A percentile compares a stretch with the other conserved stretches of the same genome.
phyloP scores from a whole-genome alignment of 2,329 filamentous ascomycete genomes.

The Ophiocordyceps robertsii region DNA sequence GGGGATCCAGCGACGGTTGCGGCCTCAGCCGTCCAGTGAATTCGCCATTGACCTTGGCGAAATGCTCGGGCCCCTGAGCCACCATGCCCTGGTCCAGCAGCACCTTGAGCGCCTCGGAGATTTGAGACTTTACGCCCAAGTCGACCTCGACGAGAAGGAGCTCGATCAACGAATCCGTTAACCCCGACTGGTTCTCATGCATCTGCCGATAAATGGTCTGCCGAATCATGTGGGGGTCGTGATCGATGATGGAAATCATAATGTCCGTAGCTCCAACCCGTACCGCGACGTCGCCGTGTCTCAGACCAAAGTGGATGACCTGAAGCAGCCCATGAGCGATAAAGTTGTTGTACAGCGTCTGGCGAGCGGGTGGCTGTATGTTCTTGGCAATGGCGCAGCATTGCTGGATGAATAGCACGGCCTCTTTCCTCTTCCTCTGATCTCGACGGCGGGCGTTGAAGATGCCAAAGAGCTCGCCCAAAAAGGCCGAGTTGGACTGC shows the following conservation, averaged over 20 bases:
- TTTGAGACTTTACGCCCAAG: constrained; percentile 86
- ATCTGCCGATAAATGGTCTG: constrained; percentile 87
- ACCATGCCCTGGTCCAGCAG: constrained; percentile 60
- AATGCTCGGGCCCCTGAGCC: constrained; percentile 34
- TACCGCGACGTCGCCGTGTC: constrained; percentile 70
- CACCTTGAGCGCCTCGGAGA: constrained; percentile 90
- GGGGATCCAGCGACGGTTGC: constrained; percentile 43
- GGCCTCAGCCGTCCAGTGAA: constrained; percentile 49
- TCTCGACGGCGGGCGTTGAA: constrained; percentile 56
- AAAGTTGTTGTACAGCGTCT: constrained; percentile 80
- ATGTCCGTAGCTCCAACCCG: constrained; percentile 90
- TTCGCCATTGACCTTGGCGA: constrained; percentile 54
- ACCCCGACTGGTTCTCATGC: constrained; percentile 67
- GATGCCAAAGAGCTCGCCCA: constrained; percentile 78
- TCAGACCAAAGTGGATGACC: constrained; percentile 84
- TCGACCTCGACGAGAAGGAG: constrained; percentile 84
- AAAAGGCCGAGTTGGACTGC: constrained; percentile 65
- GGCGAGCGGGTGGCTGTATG: constrained; percentile 69
- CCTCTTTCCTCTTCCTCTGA: constrained; percentile 73
- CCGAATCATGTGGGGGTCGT: constrained; percentile 89
- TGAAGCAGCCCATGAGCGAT: constrained; percentile 74
- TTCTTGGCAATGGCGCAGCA: constrained; percentile 92
- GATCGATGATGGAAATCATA: constrained; percentile 84
- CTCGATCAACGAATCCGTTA: constrained; percentile 89
- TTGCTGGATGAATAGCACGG: constrained; percentile 91